These are phyloP conservation scores for Blastocystis hominis DNA, from an alignment of 352 stramenopile species.

Conservation along the genomic window DNA sequence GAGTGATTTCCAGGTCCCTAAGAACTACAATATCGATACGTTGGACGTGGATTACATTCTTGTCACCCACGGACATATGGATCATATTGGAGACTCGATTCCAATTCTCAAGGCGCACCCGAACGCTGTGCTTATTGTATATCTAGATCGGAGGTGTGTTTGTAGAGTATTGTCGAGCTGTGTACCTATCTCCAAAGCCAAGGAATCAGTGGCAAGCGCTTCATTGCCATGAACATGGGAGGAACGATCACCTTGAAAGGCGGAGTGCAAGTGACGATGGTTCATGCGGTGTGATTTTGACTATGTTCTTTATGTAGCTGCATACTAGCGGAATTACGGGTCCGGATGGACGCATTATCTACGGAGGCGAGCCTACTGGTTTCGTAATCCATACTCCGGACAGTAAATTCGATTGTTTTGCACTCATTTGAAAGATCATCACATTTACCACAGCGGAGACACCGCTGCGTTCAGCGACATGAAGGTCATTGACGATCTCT, in stretches of 20 bases:
- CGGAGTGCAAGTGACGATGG: constrained; percentile 46
- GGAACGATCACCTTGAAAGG: constrained; percentile 4
- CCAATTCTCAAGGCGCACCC: constrained; percentile 20
- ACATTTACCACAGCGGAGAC: constrained; percentile 56
- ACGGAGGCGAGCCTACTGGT: constrained; percentile 44
- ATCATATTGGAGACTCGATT: constrained; percentile 33
- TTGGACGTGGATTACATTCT: constrained; percentile 52
- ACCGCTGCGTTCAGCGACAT: constrained; percentile 55
- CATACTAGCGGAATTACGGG: constrained; percentile 28
- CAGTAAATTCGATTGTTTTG: neutral
- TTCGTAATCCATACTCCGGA: constrained; percentile 53
- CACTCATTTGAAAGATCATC: constrained; percentile 34
- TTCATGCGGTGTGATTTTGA: constrained; percentile 11
- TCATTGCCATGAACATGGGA: constrained; percentile 54
- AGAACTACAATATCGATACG: neutral
- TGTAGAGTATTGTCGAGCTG: constrained; percentile 53
- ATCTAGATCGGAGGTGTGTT: neutral
- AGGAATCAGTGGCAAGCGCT: neutral
- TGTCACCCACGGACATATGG: constrained; percentile 47
- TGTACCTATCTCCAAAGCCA: neutral
- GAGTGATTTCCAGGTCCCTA: neutral
- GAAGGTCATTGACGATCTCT: constrained; percentile 56
- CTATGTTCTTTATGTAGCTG: neutral
- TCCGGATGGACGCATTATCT: neutral
- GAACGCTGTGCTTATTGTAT: constrained; percentile 23